Base-by-base conservation (phyloP, 148 eudicot species). In the Vaccinium vitisidaea region DNA sequence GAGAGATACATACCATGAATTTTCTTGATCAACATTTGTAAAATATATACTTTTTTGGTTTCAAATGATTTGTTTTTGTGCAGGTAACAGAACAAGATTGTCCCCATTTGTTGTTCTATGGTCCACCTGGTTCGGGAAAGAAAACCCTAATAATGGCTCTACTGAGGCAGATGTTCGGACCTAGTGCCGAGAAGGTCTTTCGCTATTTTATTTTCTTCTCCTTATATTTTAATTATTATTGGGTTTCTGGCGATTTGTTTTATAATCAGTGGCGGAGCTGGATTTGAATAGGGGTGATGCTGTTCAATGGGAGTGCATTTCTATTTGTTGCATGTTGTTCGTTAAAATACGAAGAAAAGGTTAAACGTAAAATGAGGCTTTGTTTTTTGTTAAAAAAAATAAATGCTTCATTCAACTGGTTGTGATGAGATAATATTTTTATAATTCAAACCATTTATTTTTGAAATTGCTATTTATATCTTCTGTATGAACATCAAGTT, bases 121-220 rank as follows among this genome's bases (percentile, higher is more conserved):
- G 99, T 54, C 99, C 98, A 6, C 88, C 97, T 27, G 99, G 99
- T 48, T 87, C 94, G 0, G 99, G 99, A 49, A 96, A 96, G 93
- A 96, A 96, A 91, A 94, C 99, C 92, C 98, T 96, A 87, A 92
- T 96, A 19, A 92, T 93, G 97, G 99, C 97, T 65, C 89, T 96
- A 86, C 94, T 94, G 30, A 88, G 97, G 61, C 95, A 96, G 89
- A 96, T 96, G 92, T 96, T 94, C 85, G 99, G 99, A 56, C 80
- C 97, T 55, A 85, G 95, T 65, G 98, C 93, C 43, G 99, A 96
- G 56, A 96, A 96, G 98, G 99, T 96, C 82, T 85, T 59, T 5
- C 36, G 0, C 39, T 46, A 3, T 36, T 59, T 12, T 39, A 39
- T 32, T 0, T 59, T 82, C 11, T 75, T n/a, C 3, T 65, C 52